Conservation (phyloP, 2,329 filamentous ascomycete genomes). For the Nothopassalora personata region DNA sequence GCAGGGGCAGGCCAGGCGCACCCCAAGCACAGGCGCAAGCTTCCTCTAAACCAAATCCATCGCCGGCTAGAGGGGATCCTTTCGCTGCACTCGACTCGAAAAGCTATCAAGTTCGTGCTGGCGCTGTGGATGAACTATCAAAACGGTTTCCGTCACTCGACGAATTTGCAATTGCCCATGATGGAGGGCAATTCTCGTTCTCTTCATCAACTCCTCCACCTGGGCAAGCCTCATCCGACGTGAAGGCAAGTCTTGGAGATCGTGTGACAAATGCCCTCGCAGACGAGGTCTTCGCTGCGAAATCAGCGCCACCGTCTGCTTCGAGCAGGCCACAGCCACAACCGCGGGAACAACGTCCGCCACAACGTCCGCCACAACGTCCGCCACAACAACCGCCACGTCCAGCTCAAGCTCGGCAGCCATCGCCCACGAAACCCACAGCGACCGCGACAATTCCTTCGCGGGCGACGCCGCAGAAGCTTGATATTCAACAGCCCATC, state of each 20-base stretch:
- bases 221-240: conserved; percentile 41
- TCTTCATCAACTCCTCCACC: conserved; percentile 10
- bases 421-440: conserved; percentile 11
- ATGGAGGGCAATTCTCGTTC: conserved; percentile 37
- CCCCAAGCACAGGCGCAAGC: conserved; percentile 35
- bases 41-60: conserved; percentile 54
- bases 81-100: conserved; percentile 83
- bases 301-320: conserved; percentile 6
- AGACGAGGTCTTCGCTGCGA: conserved; percentile 70
- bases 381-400: conserved; percentile 23
- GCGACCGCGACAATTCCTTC: conserved; percentile 1
- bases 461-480: conserved; percentile 3
- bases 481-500: conserved; percentile 39
- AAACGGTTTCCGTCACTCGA: conserved; percentile 84
- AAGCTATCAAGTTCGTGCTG: conserved; percentile 42
- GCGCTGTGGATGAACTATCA: conserved; percentile 71
- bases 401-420: conserved; percentile 7
- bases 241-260: conserved; percentile 54
- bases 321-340: conserved; percentile 13
- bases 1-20: conserved; percentile 68
- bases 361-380: conserved; percentile 23
- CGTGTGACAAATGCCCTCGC: conserved; percentile 70
- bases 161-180: conserved; percentile 85
- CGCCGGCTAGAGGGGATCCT: conserved; percentile 73
- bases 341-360: conserved; percentile 21